Base-by-base conservation (phyloP, 1,284 basidiomycete species). In the Ceratobasidium sp. region DNA sequence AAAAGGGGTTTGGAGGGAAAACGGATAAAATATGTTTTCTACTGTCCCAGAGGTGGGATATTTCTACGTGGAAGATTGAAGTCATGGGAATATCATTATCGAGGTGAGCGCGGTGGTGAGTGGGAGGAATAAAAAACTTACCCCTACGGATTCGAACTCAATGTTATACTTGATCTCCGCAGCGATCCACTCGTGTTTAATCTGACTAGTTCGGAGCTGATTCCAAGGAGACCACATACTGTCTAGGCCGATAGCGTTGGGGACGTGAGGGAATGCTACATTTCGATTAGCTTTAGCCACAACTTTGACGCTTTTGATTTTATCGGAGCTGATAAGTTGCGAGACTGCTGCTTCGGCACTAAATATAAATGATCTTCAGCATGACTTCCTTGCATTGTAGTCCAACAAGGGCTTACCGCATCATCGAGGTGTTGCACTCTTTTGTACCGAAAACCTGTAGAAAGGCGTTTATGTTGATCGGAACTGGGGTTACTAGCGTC, bases 351-450 rank as follows among this genome's bases (percentile, higher is more conserved):
- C 59, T 40, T 62, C 59, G 23, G 59, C 59, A 2, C 59, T 62
- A 33, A 59, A 59, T 59, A 28, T 33, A 20, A 62, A 40, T 62
- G 33, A 12, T 5, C 6, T 4, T 15, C 38, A 15, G 17, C 6
- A 13, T 40, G n/a, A n/a, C n/a, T n/a, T n/a, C n/a, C n/a, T n/a
- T n/a, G n/a, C n/a, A n/a, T 15, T 38, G 13, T 12, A 62, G 59
- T 13, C 7, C 20, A 33, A 26, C 56, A 62, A 62, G 20, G 20
- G 33, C 59, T 2, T 40, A 62, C 59, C 59, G 59, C 28, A 40
- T 62, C 59, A 62, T 62, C 2, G 26, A 2, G 20, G 59, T 62
- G 15, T 62, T 62, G 59, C 59, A 62, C 40, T 62, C 59, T 42
- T 62, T 62, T 15, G 59, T 62, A 13, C 59, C 33, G 38, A 62